Conservation (phyloP, 805 yeast genomes). For the Ogataea sp. region DNA sequence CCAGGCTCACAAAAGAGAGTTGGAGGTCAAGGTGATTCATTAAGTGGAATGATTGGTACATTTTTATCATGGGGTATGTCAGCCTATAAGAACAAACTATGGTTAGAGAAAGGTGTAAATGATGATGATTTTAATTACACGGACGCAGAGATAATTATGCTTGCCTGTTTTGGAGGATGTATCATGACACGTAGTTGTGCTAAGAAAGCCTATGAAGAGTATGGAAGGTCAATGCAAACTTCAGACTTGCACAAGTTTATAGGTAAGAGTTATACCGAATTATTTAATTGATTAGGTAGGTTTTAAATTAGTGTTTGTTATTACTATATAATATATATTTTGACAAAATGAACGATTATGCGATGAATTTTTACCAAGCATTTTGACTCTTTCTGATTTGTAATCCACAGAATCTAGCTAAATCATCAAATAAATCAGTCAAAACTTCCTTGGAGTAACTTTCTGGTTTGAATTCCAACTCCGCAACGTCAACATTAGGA, state of each 20-base stretch:
- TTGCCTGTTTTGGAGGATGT: slow-evolving; percentile 70
- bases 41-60: slow-evolving; percentile 81
- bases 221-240: slow-evolving; percentile 80
- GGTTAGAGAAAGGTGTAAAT: slow-evolving; percentile 46
- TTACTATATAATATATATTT: neutral
- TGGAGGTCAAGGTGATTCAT: slow-evolving; percentile 96
- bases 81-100: slow-evolving; percentile 46
- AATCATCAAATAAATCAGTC: slow-evolving; percentile 47
- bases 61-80: slow-evolving; percentile 73
- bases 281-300: no score
- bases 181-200: slow-evolving; percentile 60
- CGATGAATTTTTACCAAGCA: slow-evolving; percentile 33
- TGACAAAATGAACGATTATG: neutral
- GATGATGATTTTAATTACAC: no score
- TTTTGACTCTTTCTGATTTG: slow-evolving; percentile 37
- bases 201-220: slow-evolving; percentile 49
- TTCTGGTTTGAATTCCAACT: slow-evolving; percentile 20
- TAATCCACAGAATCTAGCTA: slow-evolving; percentile 66
- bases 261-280: slow-evolving; percentile 57
- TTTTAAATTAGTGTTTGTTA: neutral
- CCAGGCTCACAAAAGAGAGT: slow-evolving; percentile 73
- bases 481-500: slow-evolving; percentile 25
- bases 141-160: slow-evolving; percentile 25
- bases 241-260: slow-evolving; percentile 68
- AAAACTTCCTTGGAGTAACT: slow-evolving; percentile 39